Conservation (phyloP, 345 rosid species). For the Raphanus raphanistrum region DNA sequence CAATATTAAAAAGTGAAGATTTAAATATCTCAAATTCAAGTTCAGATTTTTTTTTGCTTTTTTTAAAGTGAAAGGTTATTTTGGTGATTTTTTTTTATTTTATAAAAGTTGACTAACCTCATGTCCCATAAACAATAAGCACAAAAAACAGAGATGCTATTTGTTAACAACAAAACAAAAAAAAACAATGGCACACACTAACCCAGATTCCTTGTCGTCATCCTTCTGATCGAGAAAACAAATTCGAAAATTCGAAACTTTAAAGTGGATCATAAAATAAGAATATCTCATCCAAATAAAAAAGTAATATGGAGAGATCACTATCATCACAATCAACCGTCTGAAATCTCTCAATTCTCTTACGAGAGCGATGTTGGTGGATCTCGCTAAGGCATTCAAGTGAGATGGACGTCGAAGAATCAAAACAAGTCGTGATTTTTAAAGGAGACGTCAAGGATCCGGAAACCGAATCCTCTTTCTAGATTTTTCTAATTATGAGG, state of each 20-base stretch:
- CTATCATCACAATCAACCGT: constrained; percentile 72
- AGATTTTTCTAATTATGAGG: constrained; percentile 30
- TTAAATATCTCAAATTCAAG: no score
- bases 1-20: no score
- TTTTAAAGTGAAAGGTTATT: no score
- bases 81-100: not conserved
- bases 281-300: constrained; percentile 63
- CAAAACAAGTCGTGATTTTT: constrained; percentile 64
- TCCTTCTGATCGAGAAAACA: not conserved
- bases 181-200: constrained; percentile 21
- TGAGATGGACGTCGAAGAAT: constrained; percentile 50
- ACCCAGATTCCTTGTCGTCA: not conserved
- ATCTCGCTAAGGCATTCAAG: constrained; percentile 63
- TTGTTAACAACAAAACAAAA: constrained; percentile 27
- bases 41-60: no score
- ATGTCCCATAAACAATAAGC: not conserved
- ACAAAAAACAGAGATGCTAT: constrained; percentile 14
- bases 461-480: constrained; percentile 45
- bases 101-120: not conserved
- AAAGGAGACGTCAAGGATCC: constrained; percentile 89
- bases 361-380: constrained; percentile 55
- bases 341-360: constrained; percentile 87
- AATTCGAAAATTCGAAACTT: not conserved
- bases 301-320: constrained; percentile 61
- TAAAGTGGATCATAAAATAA: not conserved